These are phyloP conservation scores for Botryotinia convoluta DNA, from an alignment of 2,329 filamentous ascomycete genomes.

Conservation along the genomic window DNA sequence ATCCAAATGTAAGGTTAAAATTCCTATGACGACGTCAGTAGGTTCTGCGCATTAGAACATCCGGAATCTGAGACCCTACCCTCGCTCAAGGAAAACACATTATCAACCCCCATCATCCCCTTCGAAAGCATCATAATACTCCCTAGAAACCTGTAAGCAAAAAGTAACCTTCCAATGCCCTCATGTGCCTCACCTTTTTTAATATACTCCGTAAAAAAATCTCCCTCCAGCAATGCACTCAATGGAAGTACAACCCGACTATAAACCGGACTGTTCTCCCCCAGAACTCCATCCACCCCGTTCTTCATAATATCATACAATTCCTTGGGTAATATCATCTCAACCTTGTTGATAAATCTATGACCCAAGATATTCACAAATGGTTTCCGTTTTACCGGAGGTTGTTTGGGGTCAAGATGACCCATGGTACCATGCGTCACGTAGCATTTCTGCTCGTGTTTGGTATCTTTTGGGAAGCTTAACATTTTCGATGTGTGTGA, in stretches of 20 bases:
- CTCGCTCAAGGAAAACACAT: constrained; percentile 67
- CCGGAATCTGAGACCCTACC: constrained; percentile 46
- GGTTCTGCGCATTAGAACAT: too few relatives aligned
- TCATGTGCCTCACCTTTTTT: constrained; percentile 49
- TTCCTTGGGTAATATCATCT: constrained; percentile 70
- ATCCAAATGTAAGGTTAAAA: constrained; percentile 73
- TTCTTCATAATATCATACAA: constrained; percentile 53
- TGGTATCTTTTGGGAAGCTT: constrained; percentile 41
- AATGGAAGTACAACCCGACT: constrained; percentile 70
- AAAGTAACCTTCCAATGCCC: not conserved
- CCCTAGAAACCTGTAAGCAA: constrained; percentile 47
- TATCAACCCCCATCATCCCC: constrained; percentile 67
- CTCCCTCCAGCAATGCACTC: constrained; percentile 65
- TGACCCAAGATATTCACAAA: constrained; percentile 67
- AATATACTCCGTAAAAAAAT: constrained; percentile 82
- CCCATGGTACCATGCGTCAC: constrained; percentile 67
- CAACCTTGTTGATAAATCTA: constrained; percentile 66
- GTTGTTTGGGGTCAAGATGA: constrained; percentile 68
- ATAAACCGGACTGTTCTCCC: constrained; percentile 50
- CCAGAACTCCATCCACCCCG: constrained; percentile 46
- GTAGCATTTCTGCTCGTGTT: constrained; percentile 62
- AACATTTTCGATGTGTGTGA: constrained; percentile 38
- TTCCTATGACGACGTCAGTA: constrained; percentile 47
- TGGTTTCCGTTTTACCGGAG: constrained; percentile 70
- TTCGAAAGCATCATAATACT: constrained; percentile 82